Percentiles rank a stretch among this genome's conserved stretches.
phyloP scores from a whole-genome alignment of 2,329 filamentous ascomycete genomes.

The Ascosphaera apis region DNA sequence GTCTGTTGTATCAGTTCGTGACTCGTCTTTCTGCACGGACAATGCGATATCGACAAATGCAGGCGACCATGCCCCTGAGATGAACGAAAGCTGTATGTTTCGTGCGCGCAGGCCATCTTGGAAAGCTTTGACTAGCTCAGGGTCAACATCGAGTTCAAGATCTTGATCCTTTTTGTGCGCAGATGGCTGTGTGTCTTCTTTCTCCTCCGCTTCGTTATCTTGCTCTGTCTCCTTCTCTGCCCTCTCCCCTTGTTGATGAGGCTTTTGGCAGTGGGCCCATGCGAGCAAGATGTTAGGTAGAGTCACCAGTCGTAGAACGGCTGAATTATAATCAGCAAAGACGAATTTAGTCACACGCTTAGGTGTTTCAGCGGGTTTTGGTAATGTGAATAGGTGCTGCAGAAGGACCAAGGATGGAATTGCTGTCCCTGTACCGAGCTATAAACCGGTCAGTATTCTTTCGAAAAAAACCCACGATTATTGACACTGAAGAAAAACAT shows the following conservation, averaged over 20 bases:
- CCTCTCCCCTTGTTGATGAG: neutral
- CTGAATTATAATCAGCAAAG: slow-evolving; percentile 37
- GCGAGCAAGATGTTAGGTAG: slow-evolving; percentile 37
- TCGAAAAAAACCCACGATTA: neutral
- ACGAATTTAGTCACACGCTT: slow-evolving; percentile 24
- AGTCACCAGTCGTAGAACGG: slow-evolving; percentile 36
- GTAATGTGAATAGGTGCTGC: slow-evolving; percentile 22
- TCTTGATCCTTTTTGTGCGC: slow-evolving; percentile 12
- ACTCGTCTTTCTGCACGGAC: neutral
- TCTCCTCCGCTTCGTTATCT: slow-evolving; percentile 2
- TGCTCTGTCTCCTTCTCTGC: slow-evolving; percentile 3
- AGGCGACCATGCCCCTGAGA: slow-evolving; percentile 37
- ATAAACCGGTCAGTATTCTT: neutral
- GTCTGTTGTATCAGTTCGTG: slow-evolving; percentile 5
- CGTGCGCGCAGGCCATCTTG: slow-evolving; percentile 16
- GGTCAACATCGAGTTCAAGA: slow-evolving; percentile 24
- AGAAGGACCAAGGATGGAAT: slow-evolving; percentile 34
- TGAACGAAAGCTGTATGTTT: slow-evolving; percentile 28
- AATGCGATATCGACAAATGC: slow-evolving; percentile 21
- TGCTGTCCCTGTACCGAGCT: slow-evolving; percentile 41
- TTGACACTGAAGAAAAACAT: too few species aligned
- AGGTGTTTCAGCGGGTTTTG: slow-evolving; percentile 4
- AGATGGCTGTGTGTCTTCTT: slow-evolving; percentile 14
- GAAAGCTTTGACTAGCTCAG: slow-evolving; percentile 24
- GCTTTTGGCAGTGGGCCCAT: slow-evolving; percentile 18